Base-by-base conservation (phyloP, 2,329 filamentous ascomycete genomes). In the Trichoderma breve region DNA sequence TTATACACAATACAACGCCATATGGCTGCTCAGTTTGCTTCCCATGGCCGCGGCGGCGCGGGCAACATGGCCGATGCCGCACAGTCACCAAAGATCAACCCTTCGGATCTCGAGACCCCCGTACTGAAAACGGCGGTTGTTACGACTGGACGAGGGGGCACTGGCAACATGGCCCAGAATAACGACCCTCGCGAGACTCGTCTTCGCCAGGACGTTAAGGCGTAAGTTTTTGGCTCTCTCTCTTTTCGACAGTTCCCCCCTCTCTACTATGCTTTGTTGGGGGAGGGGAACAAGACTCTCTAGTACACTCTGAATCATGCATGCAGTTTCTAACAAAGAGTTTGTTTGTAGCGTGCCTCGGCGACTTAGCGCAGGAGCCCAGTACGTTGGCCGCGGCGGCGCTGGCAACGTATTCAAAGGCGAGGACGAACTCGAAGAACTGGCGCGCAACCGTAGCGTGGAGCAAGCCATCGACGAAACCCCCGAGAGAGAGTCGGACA, bases 111-210 rank as follows among this genome's bases (percentile, higher is more conserved):
- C 74, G 84, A 91, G 77, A 97, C 94, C 1, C 95, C 95, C 1
- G 92, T 89, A 14, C 89, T 98, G 79, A 97, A 97, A 84, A 88
- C 88, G 61, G 84, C 92, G n/a, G 86, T 93, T 75, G 94, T 95
- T 79, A 97, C 95, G 24, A 98, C 95, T 3, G 95, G 95, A 71
- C 92, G 95, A 66, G 95, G 95, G 71, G 95, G 95, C 73, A 91
- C 89, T 5, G 94, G 94, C 73, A 97, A 97, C 84, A 97, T 97
- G 92, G 90, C 92, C 62, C 85, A 83, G 76, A 91, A 91, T 79
- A 89, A 89, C 74, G 91, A 96, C 76, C 89, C 91, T 4, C 83
- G 86, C 55, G 89, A 93, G 79, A 93, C 95, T 43, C 91, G 95
- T 74, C 86, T 89, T 70, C 90, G 90, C 55, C 95, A 98, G 82